phyloP scores from a whole-genome alignment of 805 yeast genomes.

The Monosporozyma servazzii region DNA sequence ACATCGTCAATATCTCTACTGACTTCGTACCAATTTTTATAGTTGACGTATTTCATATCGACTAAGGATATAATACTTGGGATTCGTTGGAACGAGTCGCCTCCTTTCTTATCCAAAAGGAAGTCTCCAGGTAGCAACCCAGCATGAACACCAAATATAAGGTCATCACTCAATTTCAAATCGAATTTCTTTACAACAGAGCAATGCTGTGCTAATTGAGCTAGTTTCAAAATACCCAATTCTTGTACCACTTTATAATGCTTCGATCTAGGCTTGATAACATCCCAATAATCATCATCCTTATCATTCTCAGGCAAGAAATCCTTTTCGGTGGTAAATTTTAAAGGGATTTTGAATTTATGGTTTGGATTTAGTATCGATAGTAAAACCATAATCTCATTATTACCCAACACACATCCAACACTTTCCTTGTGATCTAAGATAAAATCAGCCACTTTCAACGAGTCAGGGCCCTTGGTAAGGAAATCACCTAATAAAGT shows the following conservation, averaged over 20 bases:
- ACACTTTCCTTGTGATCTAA: conserved; percentile 33
- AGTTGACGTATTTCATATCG: conserved; percentile 60
- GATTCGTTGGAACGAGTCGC: conserved; percentile 32
- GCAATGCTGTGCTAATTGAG: conserved; percentile 15
- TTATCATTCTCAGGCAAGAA: conserved; percentile 11
- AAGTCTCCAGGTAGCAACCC: conserved; percentile 62
- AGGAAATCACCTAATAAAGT: conserved; percentile 78
- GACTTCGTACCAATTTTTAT: conserved; percentile 46
- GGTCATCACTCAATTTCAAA: conserved; percentile 10
- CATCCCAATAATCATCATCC: conserved; percentile 3
- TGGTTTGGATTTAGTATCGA: conserved; percentile 31
- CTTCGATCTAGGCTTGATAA: conserved; percentile 10
- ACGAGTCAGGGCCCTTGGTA: conserved; percentile 73
- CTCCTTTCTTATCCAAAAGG: conserved; percentile 15
- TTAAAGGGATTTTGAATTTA: conserved; percentile 5
- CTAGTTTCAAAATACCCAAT: conserved; percentile 15
- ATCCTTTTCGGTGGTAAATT: conserved; percentile 8
- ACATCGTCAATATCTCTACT: conserved; percentile 18
- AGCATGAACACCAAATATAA: conserved; percentile 68
- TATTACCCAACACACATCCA: conserved; percentile 81
- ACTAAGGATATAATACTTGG: conserved; percentile 45
- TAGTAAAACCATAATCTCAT: conserved; percentile 64
- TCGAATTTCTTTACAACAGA: conserved; percentile 14
- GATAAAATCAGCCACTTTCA: conserved; percentile 58
- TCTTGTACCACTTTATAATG: conserved; percentile 16